Evolutionary conservation across 768 basidiomycete genomes (phyloP).

Genomic region (Royoungia palumana): DNA sequence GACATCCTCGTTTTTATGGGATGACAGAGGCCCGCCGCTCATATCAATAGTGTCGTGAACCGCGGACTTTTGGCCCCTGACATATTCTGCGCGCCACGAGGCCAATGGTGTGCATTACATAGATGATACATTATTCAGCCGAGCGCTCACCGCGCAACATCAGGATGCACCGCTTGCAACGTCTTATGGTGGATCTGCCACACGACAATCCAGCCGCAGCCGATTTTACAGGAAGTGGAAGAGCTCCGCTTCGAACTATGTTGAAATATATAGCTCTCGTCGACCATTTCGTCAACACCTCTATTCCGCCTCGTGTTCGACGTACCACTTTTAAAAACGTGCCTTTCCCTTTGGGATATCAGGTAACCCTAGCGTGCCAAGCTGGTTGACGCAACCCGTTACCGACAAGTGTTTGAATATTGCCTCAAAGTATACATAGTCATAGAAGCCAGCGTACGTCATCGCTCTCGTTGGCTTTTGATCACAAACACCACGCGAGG

Average conservation of each 20-base stretch:
- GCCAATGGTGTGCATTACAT: not conserved
- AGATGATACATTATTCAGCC: constrained; percentile 4
- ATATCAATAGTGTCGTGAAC: constrained; percentile 1
- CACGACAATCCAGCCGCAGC: constrained; percentile 8
- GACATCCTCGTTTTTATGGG: constrained; percentile 23
- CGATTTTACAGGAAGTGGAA: constrained; percentile 5
- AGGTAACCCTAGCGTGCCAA: constrained; percentile 12
- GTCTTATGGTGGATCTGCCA: constrained; percentile 2
- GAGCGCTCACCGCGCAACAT: not conserved
- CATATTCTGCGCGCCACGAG: constrained; percentile 1
- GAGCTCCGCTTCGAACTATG: constrained; percentile 9
- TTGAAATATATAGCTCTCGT: not conserved
- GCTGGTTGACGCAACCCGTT: constrained; percentile 7
- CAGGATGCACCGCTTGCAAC: constrained; percentile 1
- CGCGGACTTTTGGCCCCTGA: not conserved
- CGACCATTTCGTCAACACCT: constrained; percentile 11
- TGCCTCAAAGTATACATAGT: constrained; percentile 23
- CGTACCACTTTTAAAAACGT: constrained; percentile 11
- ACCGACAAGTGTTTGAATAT: constrained; percentile 21
- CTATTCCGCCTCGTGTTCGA: constrained; percentile 23
- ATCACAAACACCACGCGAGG: constrained; percentile 6
- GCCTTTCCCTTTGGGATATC: not conserved
- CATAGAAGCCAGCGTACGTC: constrained; percentile 26
- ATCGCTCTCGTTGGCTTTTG: constrained; percentile 17
- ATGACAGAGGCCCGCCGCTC: not conserved